phyloP scores from a whole-genome alignment of 2,329 filamentous ascomycete genomes.

The Lachnellula occidentalis region DNA sequence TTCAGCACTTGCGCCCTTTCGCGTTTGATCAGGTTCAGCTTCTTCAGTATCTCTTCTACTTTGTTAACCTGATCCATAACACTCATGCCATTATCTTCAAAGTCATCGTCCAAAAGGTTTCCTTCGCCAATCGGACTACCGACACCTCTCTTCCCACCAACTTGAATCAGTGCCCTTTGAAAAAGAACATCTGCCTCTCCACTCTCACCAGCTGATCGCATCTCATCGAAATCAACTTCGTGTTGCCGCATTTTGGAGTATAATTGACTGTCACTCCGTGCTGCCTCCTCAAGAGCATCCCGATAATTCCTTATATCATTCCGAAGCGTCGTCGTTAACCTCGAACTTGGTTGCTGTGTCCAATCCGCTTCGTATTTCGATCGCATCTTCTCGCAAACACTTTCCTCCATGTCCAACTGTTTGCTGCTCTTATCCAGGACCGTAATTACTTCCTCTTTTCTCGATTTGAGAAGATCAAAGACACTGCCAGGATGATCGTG shows the following conservation, averaged over 20 bases:
- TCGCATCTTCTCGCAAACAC: constrained; percentile 97
- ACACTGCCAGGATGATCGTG: constrained; percentile 74
- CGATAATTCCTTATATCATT: constrained; percentile 84
- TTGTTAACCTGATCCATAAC: constrained; percentile 84
- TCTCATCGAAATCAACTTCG: constrained; percentile 87
- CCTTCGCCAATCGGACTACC: constrained; percentile 58
- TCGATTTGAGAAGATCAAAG: constrained; percentile 71
- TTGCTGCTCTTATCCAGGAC: constrained; percentile 77
- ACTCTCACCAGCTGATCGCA: constrained; percentile 81
- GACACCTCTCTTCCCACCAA: constrained; percentile 54
- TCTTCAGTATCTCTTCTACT: constrained; percentile 87
- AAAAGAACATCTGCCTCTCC: constrained; percentile 87
- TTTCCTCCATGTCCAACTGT: constrained; percentile 93
- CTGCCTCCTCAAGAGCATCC: constrained; percentile 84
- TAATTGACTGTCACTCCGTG: constrained; percentile 77
- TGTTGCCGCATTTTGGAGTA: constrained; percentile 80
- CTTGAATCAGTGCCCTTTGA: constrained; percentile 77
- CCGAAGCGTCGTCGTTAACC: constrained; percentile 80
- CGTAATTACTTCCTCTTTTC: constrained; percentile 69
- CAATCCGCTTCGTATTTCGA: constrained; percentile 94
- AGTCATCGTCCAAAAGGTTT: constrained; percentile 86
- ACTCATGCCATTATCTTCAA: constrained; percentile 71
- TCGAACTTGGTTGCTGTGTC: constrained; percentile 93
- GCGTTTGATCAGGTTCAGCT: constrained; percentile 84
- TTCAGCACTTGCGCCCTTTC: constrained; percentile 90